A percentile compares a stretch with the other conserved stretches of the same genome.
These are phyloP conservation scores for Sapria himalayana DNA, from an alignment of 345 rosid genomes.

Conservation along the genomic window DNA sequence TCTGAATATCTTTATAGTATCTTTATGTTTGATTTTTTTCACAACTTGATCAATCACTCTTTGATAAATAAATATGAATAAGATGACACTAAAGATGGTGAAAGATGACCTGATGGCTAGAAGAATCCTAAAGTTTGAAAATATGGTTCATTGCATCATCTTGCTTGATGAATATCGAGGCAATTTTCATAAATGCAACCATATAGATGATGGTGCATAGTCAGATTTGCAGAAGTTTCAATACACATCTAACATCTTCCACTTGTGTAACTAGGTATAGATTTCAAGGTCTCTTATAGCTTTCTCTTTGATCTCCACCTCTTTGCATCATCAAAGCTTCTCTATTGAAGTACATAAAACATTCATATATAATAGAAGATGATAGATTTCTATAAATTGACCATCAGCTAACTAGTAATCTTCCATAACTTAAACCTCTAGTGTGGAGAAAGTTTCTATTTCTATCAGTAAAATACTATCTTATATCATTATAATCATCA, in stretches of 20 bases:
- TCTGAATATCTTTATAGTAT: constrained; percentile 47
- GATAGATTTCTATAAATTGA: background rate
- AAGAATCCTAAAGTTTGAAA: constrained; percentile 58
- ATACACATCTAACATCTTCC: constrained; percentile 92
- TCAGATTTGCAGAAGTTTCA: constrained; percentile 85
- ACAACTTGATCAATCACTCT: constrained; percentile 62
- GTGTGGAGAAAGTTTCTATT: constrained; percentile 66
- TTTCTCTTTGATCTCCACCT: constrained; percentile 44
- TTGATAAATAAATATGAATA: constrained; percentile 70
- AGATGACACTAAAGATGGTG: constrained; percentile 73
- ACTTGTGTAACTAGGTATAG: constrained; percentile 87
- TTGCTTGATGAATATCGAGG: constrained; percentile 93
- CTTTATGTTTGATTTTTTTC: constrained; percentile 23
- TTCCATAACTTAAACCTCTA: constrained; percentile 55
- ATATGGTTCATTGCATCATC: constrained; percentile 89
- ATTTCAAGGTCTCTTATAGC: constrained; percentile 33
- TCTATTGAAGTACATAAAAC: constrained; percentile 71
- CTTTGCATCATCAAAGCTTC: constrained; percentile 54
- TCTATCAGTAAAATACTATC: constrained; percentile 18
- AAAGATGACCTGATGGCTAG: constrained; percentile 96
- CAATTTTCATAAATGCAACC: constrained; percentile 94
- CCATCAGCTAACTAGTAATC: background rate
- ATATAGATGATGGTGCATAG: constrained; percentile 92
- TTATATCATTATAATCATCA: constrained; percentile 19
- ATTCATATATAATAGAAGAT: too few relatives aligned